Conservation (phyloP, 1,284 basidiomycete genomes). For the Rhodotorula glutinis region DNA sequence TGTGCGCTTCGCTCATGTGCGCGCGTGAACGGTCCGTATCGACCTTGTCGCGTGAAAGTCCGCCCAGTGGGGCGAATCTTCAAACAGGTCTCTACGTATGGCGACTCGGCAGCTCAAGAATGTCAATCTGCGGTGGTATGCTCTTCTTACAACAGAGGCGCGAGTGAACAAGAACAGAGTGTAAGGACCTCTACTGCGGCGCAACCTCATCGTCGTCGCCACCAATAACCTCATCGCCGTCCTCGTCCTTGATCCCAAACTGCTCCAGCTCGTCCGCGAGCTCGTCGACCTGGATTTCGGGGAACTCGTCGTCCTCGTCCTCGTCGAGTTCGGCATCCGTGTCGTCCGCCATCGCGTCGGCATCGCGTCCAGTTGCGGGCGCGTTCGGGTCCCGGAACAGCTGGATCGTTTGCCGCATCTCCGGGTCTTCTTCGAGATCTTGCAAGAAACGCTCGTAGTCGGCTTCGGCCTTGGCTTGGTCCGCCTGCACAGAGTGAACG, state of each 20-base stretch:
- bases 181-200: background rate
- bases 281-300: slow-evolving; percentile 80
- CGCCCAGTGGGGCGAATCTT: too few relatives aligned
- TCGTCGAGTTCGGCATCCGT: slow-evolving; percentile 50
- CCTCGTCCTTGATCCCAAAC: slow-evolving; percentile 45
- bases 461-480: slow-evolving; percentile 89
- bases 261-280: slow-evolving; percentile 85
- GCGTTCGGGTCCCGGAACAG: slow-evolving; percentile 69
- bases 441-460: slow-evolving; percentile 96
- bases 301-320: slow-evolving; percentile 67
- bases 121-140: too few relatives aligned
- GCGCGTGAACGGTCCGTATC: too few relatives aligned
- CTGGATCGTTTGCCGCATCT: slow-evolving; percentile 84
- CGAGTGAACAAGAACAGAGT: too few relatives aligned
- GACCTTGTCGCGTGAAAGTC: background rate
- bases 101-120: too few relatives aligned
- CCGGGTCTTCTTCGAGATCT: slow-evolving; percentile 93
- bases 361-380: background rate
- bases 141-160: background rate
- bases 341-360: slow-evolving; percentile 56
- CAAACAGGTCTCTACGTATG: too few relatives aligned
- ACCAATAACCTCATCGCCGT: slow-evolving; percentile 5
- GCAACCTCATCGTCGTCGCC: background rate
- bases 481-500: slow-evolving; percentile 45
- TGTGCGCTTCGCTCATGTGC: slow-evolving; percentile 24